Base-by-base conservation (phyloP, 2,329 filamentous ascomycete genomes). In the Colletotrichum costaricense region DNA sequence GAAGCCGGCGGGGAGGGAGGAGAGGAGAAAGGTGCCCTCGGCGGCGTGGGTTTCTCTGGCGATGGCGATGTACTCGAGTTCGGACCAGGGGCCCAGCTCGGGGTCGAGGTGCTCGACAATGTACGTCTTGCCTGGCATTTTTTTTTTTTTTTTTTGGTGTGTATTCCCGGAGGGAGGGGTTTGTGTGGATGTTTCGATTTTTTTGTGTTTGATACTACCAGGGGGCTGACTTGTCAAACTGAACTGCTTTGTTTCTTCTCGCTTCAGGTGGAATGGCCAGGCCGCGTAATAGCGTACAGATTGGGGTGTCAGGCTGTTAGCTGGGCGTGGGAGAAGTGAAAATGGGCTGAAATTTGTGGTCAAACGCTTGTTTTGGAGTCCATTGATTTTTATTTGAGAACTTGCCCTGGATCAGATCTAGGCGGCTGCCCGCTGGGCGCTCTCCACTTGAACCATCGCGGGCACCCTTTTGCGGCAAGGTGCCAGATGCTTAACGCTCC, bases 91-190 rank as follows among this genome's bases (percentile, higher is more conserved):
- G 42, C 97, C 97, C 35, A 99, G 89, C 84, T 99, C 97, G 54
- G 94, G 93, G 85, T 99, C 97, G 76, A 99, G 92, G 84, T 99
- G 96, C 87, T 98, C 96, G 78, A 98, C 95, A 79, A 98, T 94
- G 84, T 97, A 98, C 56, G 92, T 95, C 84, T 95, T 94, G 76
- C 82, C 81, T 9, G 69, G 19, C 71, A 73, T 73, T 26, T 14
- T 58, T 35, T 33, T 9, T 7, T 6, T n/a, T n/a, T 56, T 70
- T 24, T 28, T 56, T 63, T 19, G 14, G 19, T 28, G 12, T 26
- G 24, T 54, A 9, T 42, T 22, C 14, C 55, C 26, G 33, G 56
- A 14, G 12, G 33, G 4, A 3, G 28, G 28, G 28, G 28, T 28
- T 33, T 33, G 30, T 35, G 33, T 35, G 33, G 33, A 35, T 35